Evolutionary conservation across 345 rosid species (phyloP).

Genomic region (Abelmoschus esculentus): DNA sequence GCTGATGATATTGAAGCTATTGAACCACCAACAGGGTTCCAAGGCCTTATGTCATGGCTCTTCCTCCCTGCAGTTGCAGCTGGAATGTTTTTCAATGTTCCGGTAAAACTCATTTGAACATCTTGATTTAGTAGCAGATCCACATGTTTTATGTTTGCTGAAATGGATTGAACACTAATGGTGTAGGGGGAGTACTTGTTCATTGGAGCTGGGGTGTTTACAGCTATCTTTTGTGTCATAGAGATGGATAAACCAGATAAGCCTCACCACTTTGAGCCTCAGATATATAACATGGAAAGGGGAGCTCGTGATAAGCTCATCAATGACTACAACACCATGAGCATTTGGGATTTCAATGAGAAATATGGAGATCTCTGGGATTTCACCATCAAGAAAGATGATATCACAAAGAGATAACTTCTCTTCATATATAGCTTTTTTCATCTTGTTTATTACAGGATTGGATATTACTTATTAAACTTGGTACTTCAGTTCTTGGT

Average conservation of each 20-base stretch:
- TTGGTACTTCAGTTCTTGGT: too few species aligned
- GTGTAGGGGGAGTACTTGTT: conserved; percentile 69
- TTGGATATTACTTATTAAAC: neutral
- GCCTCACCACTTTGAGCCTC: conserved; percentile 92
- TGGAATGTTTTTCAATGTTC: conserved; percentile 63
- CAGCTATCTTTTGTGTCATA: conserved; percentile 52
- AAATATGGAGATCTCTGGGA: conserved; percentile 94
- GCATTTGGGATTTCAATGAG: conserved; percentile 87
- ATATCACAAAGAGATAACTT: conserved; percentile 47
- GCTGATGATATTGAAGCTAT: conserved; percentile 51
- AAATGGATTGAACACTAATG: neutral
- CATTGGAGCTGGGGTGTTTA: conserved; percentile 73
- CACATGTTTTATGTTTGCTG: neutral
- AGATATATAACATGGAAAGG: conserved; percentile 76
- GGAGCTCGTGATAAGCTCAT: conserved; percentile 89
- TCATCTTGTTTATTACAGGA: neutral
- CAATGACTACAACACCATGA: conserved; percentile 75
- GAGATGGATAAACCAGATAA: conserved; percentile 91
- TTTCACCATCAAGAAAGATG: conserved; percentile 59
- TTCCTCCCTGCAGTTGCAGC: conserved; percentile 80
- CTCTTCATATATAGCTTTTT: neutral
- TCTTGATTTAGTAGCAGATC: neutral
- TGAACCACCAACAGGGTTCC: conserved; percentile 74
- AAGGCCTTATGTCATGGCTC: conserved; percentile 72
- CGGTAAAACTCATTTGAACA: conserved; percentile 39